phyloP scores from a whole-genome alignment of 108 stramenopile species.

The Conticribra guillardii region DNA sequence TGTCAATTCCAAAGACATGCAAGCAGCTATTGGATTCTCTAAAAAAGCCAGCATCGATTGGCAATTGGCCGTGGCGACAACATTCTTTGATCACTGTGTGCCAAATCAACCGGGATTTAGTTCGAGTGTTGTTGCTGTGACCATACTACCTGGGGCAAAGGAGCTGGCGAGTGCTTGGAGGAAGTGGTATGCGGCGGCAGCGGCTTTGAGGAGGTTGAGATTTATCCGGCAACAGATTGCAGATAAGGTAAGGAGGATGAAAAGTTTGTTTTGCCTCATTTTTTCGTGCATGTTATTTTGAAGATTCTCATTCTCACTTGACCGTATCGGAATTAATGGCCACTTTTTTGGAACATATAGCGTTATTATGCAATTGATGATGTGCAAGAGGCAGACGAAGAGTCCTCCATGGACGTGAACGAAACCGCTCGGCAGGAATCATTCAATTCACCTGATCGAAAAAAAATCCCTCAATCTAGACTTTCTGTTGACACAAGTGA shows the following conservation, averaged over 20 bases:
- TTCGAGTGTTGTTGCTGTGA: conserved; percentile 86
- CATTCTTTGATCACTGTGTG: conserved; percentile 88
- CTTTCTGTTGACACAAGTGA: neutral
- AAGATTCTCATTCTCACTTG: no score
- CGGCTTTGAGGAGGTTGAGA: conserved; percentile 67
- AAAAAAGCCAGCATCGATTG: conserved; percentile 70
- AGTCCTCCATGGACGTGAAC: neutral
- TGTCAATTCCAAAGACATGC: conserved; percentile 52
- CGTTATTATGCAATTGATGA: conserved; percentile 50
- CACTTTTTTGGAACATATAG: no score
- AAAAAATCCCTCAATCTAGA: conserved; percentile 5
- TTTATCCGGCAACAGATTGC: conserved; percentile 63
- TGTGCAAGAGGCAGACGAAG: conserved; percentile 21
- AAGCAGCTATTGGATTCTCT: conserved; percentile 44
- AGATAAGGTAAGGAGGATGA: conserved; percentile 32
- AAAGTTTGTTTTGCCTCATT: neutral
- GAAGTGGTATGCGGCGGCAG: conserved; percentile 86
- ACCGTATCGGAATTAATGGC: no score
- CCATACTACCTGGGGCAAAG: conserved; percentile 74
- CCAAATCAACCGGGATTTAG: conserved; percentile 87
- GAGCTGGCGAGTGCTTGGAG: conserved; percentile 81
- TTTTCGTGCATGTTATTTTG: neutral
- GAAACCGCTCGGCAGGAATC: neutral
- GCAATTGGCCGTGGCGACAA: conserved; percentile 79
- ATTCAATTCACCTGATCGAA: neutral